phyloP scores from a whole-genome alignment of 2,329 filamentous ascomycete species.

The Fusarium sp. region DNA sequence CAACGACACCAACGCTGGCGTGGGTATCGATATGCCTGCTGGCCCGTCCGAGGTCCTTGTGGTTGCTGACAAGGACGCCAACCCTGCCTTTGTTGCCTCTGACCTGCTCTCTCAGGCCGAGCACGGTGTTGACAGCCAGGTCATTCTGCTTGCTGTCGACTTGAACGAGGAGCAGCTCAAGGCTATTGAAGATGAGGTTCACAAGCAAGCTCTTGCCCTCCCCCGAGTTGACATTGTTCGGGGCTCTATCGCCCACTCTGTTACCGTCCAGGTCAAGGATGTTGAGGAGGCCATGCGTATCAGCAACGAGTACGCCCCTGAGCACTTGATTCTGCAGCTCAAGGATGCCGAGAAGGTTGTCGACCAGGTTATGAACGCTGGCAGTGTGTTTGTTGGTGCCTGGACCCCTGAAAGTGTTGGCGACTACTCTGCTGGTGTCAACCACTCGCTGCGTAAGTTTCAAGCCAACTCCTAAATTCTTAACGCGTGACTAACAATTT shows the following conservation, averaged over 20 bases:
- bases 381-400: slow-evolving; percentile 93
- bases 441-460: slow-evolving; percentile 93
- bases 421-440: slow-evolving; percentile 97
- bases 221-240: slow-evolving; percentile 94
- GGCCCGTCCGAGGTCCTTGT: slow-evolving; percentile 98
- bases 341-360: slow-evolving; percentile 80
- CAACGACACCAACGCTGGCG: slow-evolving; percentile 95
- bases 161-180: slow-evolving; percentile 77
- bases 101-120: slow-evolving; percentile 96
- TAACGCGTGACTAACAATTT: slow-evolving; percentile 34
- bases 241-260: slow-evolving; percentile 89
- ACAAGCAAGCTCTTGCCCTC: slow-evolving; percentile 86
- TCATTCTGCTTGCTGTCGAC: slow-evolving; percentile 88
- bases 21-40: slow-evolving; percentile 98
- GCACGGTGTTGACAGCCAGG: slow-evolving; percentile 96
- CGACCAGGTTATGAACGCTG: slow-evolving; percentile 88
- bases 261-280: slow-evolving; percentile 82
- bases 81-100: slow-evolving; percentile 94
- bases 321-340: slow-evolving; percentile 94
- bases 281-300: slow-evolving; percentile 80
- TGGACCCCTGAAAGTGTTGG: slow-evolving; percentile 99
- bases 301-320: slow-evolving; percentile 95
- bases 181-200: slow-evolving; percentile 92
- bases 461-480: background rate
- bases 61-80: slow-evolving; percentile 86